phyloP scores from a whole-genome alignment of 129 eudicot species.

The Oenanthe sinensis region DNA sequence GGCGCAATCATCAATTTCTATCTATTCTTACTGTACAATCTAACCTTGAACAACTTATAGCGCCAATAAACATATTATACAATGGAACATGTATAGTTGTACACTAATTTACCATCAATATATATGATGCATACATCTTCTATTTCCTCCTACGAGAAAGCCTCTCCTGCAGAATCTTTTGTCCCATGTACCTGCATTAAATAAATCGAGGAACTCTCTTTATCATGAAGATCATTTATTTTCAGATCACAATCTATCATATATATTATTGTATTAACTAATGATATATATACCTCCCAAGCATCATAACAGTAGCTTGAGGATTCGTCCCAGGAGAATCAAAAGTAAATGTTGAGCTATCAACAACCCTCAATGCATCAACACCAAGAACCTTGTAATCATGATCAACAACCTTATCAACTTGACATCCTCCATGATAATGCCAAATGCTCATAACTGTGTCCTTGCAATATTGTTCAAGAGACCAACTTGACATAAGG shows the following conservation, averaged over 20 bases:
- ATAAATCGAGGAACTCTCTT: background rate
- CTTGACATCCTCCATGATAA: conserved; percentile 94
- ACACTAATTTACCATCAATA: background rate
- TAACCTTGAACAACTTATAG: background rate
- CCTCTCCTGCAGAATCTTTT: conserved; percentile 44
- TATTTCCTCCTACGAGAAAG: conserved; percentile 7
- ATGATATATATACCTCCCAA: conserved; percentile 50
- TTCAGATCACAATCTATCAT: background rate
- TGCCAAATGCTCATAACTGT: conserved; percentile 95
- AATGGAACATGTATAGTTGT: background rate
- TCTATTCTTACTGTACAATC: background rate
- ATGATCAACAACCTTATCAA: conserved; percentile 55
- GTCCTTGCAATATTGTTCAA: conserved; percentile 62
- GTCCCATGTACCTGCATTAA: conserved; percentile 71
- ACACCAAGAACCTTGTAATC: conserved; percentile 59
- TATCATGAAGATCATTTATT: background rate
- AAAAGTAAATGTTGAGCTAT: conserved; percentile 58
- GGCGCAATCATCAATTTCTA: background rate
- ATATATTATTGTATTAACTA: background rate
- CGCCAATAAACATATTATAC: background rate
- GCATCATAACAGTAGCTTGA: conserved; percentile 97
- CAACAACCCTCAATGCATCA: conserved; percentile 55
- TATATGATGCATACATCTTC: background rate
- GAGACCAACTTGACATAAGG: conserved; percentile 18
- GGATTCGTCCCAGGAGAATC: conserved; percentile 96